A percentile compares a stretch with the other conserved stretches of the same genome.
Conservation (phyloP, 2,329 filamentous ascomycete species). For the Didymella glomerata region DNA sequence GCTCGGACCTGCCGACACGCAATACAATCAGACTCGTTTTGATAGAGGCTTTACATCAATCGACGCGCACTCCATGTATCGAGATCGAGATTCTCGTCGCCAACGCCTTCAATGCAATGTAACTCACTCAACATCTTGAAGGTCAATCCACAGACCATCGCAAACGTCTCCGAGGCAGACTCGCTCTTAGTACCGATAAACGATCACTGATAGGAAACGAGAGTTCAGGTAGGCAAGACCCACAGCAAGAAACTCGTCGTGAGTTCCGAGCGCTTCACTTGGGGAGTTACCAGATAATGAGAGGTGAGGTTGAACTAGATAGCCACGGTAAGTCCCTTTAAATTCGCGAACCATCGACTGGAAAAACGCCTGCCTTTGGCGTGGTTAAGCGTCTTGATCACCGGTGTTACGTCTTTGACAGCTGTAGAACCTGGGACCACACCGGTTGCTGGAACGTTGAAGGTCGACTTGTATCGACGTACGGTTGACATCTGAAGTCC, state of each 20-base stretch:
- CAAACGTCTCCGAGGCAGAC: too few species aligned
- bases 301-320: not conserved
- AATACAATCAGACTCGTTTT: not conserved
- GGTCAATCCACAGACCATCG: not conserved
- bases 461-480: not conserved
- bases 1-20: not conserved
- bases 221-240: not conserved
- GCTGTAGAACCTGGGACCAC: not conserved
- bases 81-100: not conserved
- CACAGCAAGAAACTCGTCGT: not conserved
- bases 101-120: not conserved
- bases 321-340: not conserved
- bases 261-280: not conserved
- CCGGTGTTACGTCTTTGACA: not conserved
- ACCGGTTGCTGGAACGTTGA: not conserved
- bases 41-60: not conserved
- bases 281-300: not conserved
- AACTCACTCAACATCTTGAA: not conserved
- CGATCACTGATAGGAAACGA: not conserved
- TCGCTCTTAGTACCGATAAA: not conserved
- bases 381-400: constrained; percentile 1
- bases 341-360: not conserved
- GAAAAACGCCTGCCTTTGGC: not conserved
- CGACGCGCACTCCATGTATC: not conserved
- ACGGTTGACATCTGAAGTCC: not conserved